Evolutionary conservation across 2,329 filamentous ascomycete genomes (phyloP).

Genomic region (Scedosporium apiospermum): DNA sequence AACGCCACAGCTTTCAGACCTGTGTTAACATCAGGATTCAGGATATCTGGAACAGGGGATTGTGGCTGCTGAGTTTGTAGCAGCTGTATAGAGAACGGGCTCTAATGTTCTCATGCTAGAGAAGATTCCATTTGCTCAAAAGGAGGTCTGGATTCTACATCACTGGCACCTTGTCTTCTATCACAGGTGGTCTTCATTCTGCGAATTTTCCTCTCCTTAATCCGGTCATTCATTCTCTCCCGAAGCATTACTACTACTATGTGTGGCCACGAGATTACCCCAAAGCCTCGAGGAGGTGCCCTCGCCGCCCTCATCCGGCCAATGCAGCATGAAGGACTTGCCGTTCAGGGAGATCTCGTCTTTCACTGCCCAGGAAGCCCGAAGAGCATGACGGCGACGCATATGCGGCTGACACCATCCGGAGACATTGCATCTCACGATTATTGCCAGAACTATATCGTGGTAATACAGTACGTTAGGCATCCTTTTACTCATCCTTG

Average conservation of each 20-base stretch:
- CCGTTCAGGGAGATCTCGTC: constrained; percentile 25
- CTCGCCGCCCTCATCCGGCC: constrained; percentile 31
- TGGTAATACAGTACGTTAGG: constrained; percentile 34
- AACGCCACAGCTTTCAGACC: not conserved
- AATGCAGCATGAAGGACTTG: constrained; percentile 4
- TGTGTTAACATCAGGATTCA: not conserved
- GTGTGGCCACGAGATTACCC: constrained; percentile 32
- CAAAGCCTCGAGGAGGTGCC: constrained; percentile 33
- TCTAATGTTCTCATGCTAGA: not conserved
- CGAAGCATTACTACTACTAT: constrained; percentile 17
- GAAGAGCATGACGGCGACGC: constrained; percentile 27
- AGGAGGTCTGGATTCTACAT: not conserved
- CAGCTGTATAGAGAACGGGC: not conserved
- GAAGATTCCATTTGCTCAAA: not conserved
- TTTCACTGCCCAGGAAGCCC: constrained; percentile 32
- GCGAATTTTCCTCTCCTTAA: not conserved
- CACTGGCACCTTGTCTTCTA: not conserved
- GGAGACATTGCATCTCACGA: constrained; percentile 12
- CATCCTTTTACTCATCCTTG: not conserved
- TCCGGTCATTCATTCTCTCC: not conserved
- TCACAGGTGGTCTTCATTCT: not conserved
- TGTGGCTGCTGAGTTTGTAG: constrained; percentile 1
- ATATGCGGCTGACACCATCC: constrained; percentile 28
- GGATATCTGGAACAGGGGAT: not conserved
- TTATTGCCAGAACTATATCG: constrained; percentile 15